phyloP scores from a whole-genome alignment of 176 grass and related monocot genomes.

The Aegilops tauschii region DNA sequence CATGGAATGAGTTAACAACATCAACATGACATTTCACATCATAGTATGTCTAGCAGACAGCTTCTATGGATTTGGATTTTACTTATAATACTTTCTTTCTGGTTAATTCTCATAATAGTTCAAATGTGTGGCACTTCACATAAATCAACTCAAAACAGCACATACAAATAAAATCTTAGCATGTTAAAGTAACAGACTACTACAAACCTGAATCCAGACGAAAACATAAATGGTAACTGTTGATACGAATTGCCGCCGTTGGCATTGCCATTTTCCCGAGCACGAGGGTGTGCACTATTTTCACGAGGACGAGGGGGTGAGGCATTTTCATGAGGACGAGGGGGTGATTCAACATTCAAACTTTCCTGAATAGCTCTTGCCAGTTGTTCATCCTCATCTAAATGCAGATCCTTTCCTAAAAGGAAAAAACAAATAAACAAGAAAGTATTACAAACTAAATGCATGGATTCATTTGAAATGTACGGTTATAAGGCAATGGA shows the following conservation, averaged over 20 bases:
- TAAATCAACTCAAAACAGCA: background rate
- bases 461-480: background rate
- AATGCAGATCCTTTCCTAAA: conserved; percentile 64
- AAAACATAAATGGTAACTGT: conserved; percentile 58
- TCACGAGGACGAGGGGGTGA: conserved; percentile 53
- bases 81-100: conserved; percentile 11
- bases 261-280: conserved; percentile 43
- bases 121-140: conserved; percentile 19
- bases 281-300: conserved; percentile 39
- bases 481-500: background rate
- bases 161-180: conserved; percentile 7
- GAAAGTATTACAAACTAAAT: conserved; percentile 16
- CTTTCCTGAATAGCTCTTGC: conserved; percentile 99
- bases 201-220: conserved; percentile 80
- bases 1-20: background rate
- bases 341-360: conserved; percentile 75
- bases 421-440: conserved; percentile 33
- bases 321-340: conserved; percentile 43
- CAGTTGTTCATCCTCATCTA: conserved; percentile 95
- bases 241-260: conserved; percentile 61
- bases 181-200: conserved; percentile 9
- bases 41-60: background rate
- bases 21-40: background rate
- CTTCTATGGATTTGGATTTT: conserved; percentile 6
- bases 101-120: background rate